A percentile compares a stretch with the other conserved stretches of the same genome.
These are phyloP conservation scores for Phycomyces blakesleeanus DNA, from an alignment of 192 early-diverging fungal species.

Conservation along the genomic window DNA sequence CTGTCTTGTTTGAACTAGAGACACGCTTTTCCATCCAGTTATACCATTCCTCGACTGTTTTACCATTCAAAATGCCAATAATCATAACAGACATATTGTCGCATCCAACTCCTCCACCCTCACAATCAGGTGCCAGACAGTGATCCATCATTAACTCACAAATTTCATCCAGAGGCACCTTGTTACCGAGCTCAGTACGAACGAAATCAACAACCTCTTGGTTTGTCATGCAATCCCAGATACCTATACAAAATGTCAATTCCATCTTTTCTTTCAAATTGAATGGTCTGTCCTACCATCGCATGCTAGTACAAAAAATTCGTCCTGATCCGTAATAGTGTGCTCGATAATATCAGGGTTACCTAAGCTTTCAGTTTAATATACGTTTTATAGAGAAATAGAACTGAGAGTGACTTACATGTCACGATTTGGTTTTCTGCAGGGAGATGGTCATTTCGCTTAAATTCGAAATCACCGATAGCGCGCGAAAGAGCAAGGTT, in stretches of 20 bases:
- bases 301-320: constrained; percentile 95
- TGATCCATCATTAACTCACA: constrained; percentile 90
- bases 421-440: constrained; percentile 94
- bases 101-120: constrained; percentile 90
- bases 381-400: not conserved
- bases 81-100: constrained; percentile 99
- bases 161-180: constrained; percentile 58
- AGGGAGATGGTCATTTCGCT: constrained; percentile 73
- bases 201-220: constrained; percentile 90
- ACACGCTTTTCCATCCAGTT: constrained; percentile 36
- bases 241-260: constrained; percentile 52
- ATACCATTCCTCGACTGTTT: constrained; percentile 76
- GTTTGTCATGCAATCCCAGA: constrained; percentile 96
- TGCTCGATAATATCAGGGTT: constrained; percentile 78
- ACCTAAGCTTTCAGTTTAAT: constrained; percentile 32
- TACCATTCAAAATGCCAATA: constrained; percentile 79
- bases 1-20: constrained; percentile 17
- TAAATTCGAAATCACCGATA: constrained; percentile 99
- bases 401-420: constrained; percentile 23
- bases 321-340: constrained; percentile 62
- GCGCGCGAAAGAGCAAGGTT: constrained; percentile 96
- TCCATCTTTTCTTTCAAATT: too few species aligned
- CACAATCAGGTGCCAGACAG: constrained; percentile 86
- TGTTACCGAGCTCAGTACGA: constrained; percentile 60
- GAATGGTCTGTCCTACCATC: constrained; percentile 61